Percentiles rank a stretch among this genome's conserved stretches.
phyloP scores from a whole-genome alignment of 345 rosid genomes.

The Boechera stricta region DNA sequence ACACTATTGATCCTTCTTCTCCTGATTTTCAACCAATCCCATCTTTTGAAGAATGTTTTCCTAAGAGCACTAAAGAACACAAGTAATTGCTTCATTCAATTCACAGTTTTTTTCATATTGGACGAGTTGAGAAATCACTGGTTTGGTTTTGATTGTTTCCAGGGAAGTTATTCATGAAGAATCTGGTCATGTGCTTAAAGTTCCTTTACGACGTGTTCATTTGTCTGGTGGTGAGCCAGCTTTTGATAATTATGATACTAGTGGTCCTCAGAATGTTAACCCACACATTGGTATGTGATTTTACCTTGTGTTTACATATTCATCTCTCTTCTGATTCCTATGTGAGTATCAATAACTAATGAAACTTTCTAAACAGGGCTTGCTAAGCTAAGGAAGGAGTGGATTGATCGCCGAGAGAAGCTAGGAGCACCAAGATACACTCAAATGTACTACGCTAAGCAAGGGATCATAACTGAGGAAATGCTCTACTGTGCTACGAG shows the following conservation, averaged over 20 bases:
- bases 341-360: background rate
- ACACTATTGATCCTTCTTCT: conserved; percentile 83
- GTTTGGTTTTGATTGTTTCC: conserved; percentile 22
- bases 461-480: conserved; percentile 94
- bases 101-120: background rate
- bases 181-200: conserved; percentile 85
- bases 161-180: conserved; percentile 86
- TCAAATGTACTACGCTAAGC: conserved; percentile 98
- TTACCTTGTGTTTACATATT: background rate
- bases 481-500: conserved; percentile 90
- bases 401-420: conserved; percentile 86
- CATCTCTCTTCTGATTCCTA: background rate
- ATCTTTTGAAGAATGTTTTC: conserved; percentile 90
- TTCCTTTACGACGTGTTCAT: conserved; percentile 87
- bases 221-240: conserved; percentile 84
- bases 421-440: conserved; percentile 81
- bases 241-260: conserved; percentile 92
- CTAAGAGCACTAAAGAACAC: conserved; percentile 84
- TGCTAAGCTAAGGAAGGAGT: conserved; percentile 81
- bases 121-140: conserved; percentile 15
- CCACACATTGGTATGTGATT: conserved; percentile 68
- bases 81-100: conserved; percentile 47
- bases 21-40: conserved; percentile 92
- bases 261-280: conserved; percentile 88
- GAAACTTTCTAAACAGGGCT: conserved; percentile 66